These are phyloP conservation scores for Phytophthora cactorum DNA, from an alignment of 352 stramenopile genomes.

Conservation along the genomic window DNA sequence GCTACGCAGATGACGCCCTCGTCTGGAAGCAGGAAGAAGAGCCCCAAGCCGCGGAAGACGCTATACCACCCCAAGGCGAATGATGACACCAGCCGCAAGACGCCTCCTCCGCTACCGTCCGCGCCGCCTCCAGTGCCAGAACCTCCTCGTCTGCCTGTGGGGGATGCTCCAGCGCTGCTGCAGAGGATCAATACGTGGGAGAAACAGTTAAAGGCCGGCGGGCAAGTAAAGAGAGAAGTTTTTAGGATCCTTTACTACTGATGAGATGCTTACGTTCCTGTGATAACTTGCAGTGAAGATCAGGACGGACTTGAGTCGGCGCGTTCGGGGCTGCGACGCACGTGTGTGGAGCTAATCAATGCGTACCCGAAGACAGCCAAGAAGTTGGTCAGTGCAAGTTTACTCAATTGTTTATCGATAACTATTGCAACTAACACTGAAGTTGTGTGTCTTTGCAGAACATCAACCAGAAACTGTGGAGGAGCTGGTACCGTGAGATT, in stretches of 20 bases:
- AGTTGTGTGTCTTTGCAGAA: constrained; percentile 32
- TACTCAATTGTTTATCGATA: background rate
- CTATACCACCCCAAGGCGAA: constrained; percentile 14
- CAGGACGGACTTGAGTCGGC: constrained; percentile 7
- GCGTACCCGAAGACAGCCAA: constrained; percentile 38
- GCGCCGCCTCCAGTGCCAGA: constrained; percentile 1
- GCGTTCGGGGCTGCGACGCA: constrained; percentile 27
- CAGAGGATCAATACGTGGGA: constrained; percentile 30
- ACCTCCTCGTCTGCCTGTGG: constrained; percentile 3
- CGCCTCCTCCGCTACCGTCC: constrained; percentile 1
- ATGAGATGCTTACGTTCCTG: background rate
- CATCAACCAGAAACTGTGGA: constrained; percentile 66
- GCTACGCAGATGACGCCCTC: background rate
- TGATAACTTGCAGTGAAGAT: constrained; percentile 14
- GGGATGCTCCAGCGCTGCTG: constrained; percentile 21
- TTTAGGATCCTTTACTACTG: background rate
- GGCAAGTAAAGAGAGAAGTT: background rate
- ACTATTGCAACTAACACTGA: background rate
- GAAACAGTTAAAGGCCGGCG: constrained; percentile 25
- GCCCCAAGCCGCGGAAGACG: constrained; percentile 7
- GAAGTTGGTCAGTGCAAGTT: constrained; percentile 38
- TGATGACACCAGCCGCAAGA: constrained; percentile 2
- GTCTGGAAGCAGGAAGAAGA: constrained; percentile 4
- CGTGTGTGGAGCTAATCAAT: constrained; percentile 48
- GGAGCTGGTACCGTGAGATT: constrained; percentile 70